Base-by-base conservation (phyloP, 108 stramenopile species). In the Phaeodactylum tricornutum region DNA sequence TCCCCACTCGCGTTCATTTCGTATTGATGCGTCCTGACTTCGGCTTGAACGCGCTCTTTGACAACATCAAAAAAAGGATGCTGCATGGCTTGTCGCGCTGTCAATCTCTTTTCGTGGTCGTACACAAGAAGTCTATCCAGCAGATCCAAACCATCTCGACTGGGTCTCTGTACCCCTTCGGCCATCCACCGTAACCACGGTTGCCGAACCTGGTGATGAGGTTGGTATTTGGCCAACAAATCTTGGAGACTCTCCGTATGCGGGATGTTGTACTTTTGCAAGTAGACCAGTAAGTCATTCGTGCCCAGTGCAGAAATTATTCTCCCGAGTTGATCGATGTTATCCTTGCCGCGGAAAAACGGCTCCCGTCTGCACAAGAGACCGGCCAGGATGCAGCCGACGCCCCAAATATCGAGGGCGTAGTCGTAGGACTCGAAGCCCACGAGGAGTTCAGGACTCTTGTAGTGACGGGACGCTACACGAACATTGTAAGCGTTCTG, bases 401-500 rank as follows among this genome's bases (percentile, higher is more conserved):
- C 77, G 7, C 80, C 70, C 88, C 88, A 91, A 54, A 91, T 49
- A 46, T 91, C 88, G 41, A 91, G 69, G 22, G 75, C 71, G 50
- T 84, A 86, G 61, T 86, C 84, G 50, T 91, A 91, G 28, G 65
- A 52, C 21, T 72, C 64, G 34, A 70, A 77, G 6, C 91, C 94
- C 15, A 91, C 48, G 7, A 95, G 53, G 7, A 95, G 44, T 80
- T 95, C 94, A 9, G 94, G 94, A 29, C 71, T 63, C 64, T 95
- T 95, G 82, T 93, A 95, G 45, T 92, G 90, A 14, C 89, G 67
- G 5, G 85, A 87, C 16, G 90, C 91, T 0, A 95, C 94, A 6
- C 91, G 77, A 3, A 88, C 90, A 64, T 89, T 92, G 73, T 90
- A 91, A 25, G 62, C 41, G 49, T 72, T 76, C 29, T 85, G 68